Base-by-base conservation (phyloP, 2,329 filamentous ascomycete species). In the Epichloe gansuensis region DNA sequence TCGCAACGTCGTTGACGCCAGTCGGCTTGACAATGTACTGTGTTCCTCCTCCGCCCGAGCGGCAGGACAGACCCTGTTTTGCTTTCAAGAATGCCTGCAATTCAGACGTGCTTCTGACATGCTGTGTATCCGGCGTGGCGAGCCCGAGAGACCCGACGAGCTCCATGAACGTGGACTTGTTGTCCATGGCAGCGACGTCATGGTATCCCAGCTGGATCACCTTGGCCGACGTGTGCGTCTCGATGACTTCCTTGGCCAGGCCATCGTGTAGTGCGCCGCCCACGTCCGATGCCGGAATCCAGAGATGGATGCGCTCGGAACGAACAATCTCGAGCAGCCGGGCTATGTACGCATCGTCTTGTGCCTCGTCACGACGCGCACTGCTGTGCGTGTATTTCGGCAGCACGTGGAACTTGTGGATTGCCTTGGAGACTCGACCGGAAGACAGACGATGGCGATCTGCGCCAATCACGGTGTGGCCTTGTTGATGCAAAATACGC, bases 201-300 rank as follows among this genome's bases (percentile, higher is more conserved):
- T 73, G 64, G 1, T 75, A 65, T 34, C 78, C 73, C 58, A 85
- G 81, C 53, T 88, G 82, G 2, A 89, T 72, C 3, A 77, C 82
- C 55, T 71, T 77, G 60, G 84, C 85, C 1, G 57, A 57, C 0
- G 80, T 82, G 36, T 74, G 68, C 13, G 68, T 66, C 57, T 85
- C 79, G 17, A 87, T 67, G 3, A 74, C 67, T 52, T 84, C 76
- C 55, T 80, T 82, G 1, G 82, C 82, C 38, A 76, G 65, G 0
- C 80, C 84, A 61, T 89, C 85, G 59, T 85, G 80, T 12, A 84
- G 65, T 0, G 81, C 81, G 0, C 77, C 79, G 1, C 76, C 74
- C 8, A 85, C 80, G n/a, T 80, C 82, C 0, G 84, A 87, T 59
- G 84, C 87, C 21, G 80, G 82, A 3, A 89, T 78, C 85, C 85